These are phyloP conservation scores for Gossypium herbaceum DNA, from an alignment of 345 rosid genomes.

Conservation along the genomic window DNA sequence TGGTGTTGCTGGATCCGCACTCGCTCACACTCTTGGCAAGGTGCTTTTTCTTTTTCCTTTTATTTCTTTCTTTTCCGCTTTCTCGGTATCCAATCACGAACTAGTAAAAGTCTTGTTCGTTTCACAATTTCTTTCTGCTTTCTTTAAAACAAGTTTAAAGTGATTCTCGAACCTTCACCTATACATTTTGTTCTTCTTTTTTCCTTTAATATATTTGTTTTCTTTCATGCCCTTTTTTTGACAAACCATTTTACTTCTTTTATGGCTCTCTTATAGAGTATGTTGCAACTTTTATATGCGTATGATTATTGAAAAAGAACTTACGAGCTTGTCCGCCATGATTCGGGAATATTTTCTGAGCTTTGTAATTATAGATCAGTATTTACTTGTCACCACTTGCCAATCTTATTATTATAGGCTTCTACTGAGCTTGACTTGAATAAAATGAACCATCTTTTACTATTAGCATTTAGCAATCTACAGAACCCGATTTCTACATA, in stretches of 20 bases:
- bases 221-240: background rate
- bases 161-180: background rate
- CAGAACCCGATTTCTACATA: background rate
- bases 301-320: background rate
- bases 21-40: conserved; percentile 65
- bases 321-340: background rate
- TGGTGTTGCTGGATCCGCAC: conserved; percentile 25
- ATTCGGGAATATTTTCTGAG: background rate
- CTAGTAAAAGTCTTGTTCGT: background rate
- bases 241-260: background rate
- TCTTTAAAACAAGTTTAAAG: background rate
- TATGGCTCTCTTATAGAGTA: background rate
- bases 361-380: background rate
- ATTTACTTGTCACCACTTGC: background rate
- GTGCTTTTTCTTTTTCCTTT: conserved; percentile 20
- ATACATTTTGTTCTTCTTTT: background rate
- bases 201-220: background rate
- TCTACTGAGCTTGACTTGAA: background rate
- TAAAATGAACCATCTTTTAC: background rate
- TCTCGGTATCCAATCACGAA: background rate
- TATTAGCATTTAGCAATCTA: background rate
- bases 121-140: background rate
- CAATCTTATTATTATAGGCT: background rate
- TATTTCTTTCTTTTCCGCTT: background rate
- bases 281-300: background rate